Evolutionary conservation across 2,329 filamentous ascomycete species (phyloP), one percentile per base, ranked within the genome.

Genomic region (Cladosporium austrohemisphaericum): DNA sequence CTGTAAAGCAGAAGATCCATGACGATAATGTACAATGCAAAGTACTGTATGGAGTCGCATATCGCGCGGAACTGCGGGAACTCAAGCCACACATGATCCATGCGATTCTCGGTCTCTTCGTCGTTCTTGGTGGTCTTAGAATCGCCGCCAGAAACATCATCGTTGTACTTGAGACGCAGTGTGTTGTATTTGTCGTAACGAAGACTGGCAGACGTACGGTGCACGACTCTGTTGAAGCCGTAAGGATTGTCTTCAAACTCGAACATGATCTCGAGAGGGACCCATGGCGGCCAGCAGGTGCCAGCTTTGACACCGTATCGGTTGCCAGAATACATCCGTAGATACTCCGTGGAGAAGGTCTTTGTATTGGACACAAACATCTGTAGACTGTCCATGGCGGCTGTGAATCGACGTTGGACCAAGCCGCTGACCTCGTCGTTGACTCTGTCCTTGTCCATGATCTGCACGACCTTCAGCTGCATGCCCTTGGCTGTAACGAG

Each of bases 151-250:
- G 84, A 86, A 52, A 98, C 84, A 63, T 95, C 89, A 57, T 97
- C 92, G 55, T 95, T 95, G 69, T 95, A 96, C 70, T 98, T 98
- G 54, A 99, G 76, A 55, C 93, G 90, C 49, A 98, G 77, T 11
- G 89, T 92, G 67, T 99, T 99, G 81, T 92, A 96, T 69, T 98
- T 97, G 75, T 98, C 92, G 67, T 94, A 97, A 52, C 92, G 84
- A 58, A 98, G 76, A 72, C 86, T 91, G 18, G 92, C 93, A 4
- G 92, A 98, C 1, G 93, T 98, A 67, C 94, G 92, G 66, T 97
- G 89, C 9, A 99, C 91, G 23, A 98, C 91, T 52, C 93, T 84
- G 66, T 92, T 92, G 75, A 98, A 98, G n/a, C 94, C 93, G 62
- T 95, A 95, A 0, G 93, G 92, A 66, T 95, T 91, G 5, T 86